phyloP scores from a whole-genome alignment of 75 land plant species.

The Isoetes taiwanensis region DNA sequence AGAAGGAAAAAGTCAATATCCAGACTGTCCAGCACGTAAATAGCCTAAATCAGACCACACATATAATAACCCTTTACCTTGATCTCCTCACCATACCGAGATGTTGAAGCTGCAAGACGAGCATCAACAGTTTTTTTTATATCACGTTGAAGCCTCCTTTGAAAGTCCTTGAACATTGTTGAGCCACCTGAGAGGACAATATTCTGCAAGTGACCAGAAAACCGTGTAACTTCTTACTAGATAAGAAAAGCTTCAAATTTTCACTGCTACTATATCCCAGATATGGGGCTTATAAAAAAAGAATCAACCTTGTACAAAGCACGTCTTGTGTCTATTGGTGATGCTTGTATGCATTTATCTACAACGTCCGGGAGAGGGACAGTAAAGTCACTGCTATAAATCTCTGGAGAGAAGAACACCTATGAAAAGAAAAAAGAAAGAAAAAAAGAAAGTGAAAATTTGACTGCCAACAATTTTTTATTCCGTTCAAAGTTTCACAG shows the following conservation, averaged over 20 bases:
- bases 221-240: no score
- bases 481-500: no score
- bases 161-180: slow-evolving; percentile 98
- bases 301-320: slow-evolving; percentile 97
- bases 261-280: not conserved
- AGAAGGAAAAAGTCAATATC: slow-evolving; percentile 25
- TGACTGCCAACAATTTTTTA: no score
- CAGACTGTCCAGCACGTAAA: not conserved
- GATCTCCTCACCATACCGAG: slow-evolving; percentile 52
- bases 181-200: slow-evolving; percentile 97
- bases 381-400: slow-evolving; percentile 67
- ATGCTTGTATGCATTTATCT: slow-evolving; percentile 86
- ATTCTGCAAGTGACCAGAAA: no score
- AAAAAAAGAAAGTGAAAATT: not conserved
- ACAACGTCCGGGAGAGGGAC: slow-evolving; percentile 87
- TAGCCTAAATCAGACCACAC: not conserved
- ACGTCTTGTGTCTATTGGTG: slow-evolving; percentile 96
- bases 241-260: no score
- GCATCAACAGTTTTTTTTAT: slow-evolving; percentile 91
- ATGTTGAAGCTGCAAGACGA: slow-evolving; percentile 48
- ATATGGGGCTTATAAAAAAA: not conserved
- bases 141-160: slow-evolving; percentile 86
- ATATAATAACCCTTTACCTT: slow-evolving; percentile 34
- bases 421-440: slow-evolving; percentile 17
- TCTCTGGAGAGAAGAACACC: slow-evolving; percentile 94